These are phyloP conservation scores for Alternaria gansuensis DNA, from an alignment of 2,329 filamentous ascomycete genomes.

Conservation along the genomic window DNA sequence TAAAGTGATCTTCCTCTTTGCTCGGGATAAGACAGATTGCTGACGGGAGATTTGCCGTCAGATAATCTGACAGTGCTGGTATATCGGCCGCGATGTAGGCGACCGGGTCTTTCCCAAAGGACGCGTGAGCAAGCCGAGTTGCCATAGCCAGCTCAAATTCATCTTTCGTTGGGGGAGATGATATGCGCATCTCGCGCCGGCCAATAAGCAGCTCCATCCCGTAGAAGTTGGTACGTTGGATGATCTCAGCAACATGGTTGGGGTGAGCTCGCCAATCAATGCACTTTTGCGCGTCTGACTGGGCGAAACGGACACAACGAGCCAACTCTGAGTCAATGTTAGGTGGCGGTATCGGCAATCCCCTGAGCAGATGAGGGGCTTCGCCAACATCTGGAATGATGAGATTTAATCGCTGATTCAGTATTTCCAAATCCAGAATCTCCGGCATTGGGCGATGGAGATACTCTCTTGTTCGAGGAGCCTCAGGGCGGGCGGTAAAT, in stretches of 20 bases:
- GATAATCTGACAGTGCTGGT: not conserved
- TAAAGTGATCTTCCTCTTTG: not conserved
- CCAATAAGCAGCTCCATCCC: not conserved
- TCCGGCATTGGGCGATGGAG: not conserved
- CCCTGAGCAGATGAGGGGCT: not conserved
- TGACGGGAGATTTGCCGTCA: not conserved
- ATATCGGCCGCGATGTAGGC: not conserved
- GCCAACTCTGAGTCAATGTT: slow-evolving; percentile 2
- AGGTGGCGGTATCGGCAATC: not conserved
- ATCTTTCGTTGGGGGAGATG: not conserved
- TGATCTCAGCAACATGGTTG: slow-evolving; percentile 11
- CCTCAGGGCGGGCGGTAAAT: not conserved
- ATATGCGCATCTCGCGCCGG: not conserved
- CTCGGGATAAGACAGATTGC: not conserved
- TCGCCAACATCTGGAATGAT: not conserved
- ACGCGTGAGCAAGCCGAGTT: not conserved
- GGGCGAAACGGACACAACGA: slow-evolving; percentile 19
- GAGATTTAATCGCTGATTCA: not conserved
- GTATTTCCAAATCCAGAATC: not conserved
- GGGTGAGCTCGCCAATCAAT: slow-evolving; percentile 14
- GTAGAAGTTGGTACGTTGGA: slow-evolving; percentile 14
- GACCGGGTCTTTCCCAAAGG: not conserved
- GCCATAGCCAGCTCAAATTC: slow-evolving; percentile 3
- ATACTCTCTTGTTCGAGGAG: not conserved
- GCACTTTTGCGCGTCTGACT: slow-evolving; percentile 2